Evolutionary conservation across 129 eudicot genomes (phyloP), one percentile per base, ranked within the genome.

Genomic region (Chrysanthemum makinoi): DNA sequence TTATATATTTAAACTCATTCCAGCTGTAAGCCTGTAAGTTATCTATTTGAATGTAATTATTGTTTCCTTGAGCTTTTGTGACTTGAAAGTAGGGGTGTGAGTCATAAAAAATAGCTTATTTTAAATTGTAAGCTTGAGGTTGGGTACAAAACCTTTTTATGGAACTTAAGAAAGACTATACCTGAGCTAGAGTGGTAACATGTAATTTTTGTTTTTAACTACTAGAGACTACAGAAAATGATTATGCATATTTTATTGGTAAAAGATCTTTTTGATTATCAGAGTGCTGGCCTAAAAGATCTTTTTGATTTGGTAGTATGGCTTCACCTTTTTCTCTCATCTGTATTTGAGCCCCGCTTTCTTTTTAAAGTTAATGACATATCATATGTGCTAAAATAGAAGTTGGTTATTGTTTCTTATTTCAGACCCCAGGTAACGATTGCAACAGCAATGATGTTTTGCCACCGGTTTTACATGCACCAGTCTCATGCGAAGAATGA

Each of bases 391-490:
- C 69, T 77, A 17, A 55, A 50, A 64, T 72, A 52, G 64, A 58
- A 66, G 9, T 72, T 66, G 72, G 35, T 72, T 78, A 46, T 43
- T 58, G 59, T 56, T 48, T 39, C 56, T 35, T 63, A 56, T 85
- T 81, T 66, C 88, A 90, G 97, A 81, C 94, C 91, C 33, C 95
- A 88, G 57, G 74, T 85, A 65, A 90, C 97, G 48, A 90, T 88
- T 49, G 89, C 97, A 72, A 90, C 89, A 65, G 83, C 91, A 49
- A 56, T 85, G 74, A 70, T 87, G 80, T 81, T 87, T 69, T 90
- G 97, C 79, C 95, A 90, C 80, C 87, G 97, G 62, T 90, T 90
- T 76, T 90, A 83, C 72, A 85, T 83, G 87, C 80, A 79, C 28
- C 97, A 90, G 67, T 90, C 95, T 80, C 95, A 79, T 80, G 79